Evolutionary conservation across 2,329 filamentous ascomycete species (phyloP).

Genomic region (Trichoderma koningiopsis): DNA sequence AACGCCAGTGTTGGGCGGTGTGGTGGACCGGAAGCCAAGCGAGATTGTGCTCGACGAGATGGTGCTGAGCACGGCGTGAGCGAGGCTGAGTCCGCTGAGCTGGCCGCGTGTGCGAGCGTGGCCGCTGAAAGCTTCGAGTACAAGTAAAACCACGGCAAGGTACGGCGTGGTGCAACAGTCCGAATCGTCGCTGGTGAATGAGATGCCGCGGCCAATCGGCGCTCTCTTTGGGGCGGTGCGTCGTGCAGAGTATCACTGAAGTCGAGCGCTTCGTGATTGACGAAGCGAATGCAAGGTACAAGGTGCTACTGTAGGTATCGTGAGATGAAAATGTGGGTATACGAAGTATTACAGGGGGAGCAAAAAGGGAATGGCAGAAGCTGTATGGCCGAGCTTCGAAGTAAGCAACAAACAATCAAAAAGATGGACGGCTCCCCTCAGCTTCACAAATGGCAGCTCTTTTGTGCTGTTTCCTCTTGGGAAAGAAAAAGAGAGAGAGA

Average conservation of each 20-base stretch:
- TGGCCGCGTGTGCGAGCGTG: neutral
- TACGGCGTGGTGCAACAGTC: neutral
- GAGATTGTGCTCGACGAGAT: slow-evolving; percentile 22
- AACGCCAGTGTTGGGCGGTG: slow-evolving; percentile 1
- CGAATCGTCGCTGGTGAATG: neutral
- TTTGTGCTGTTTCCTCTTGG: neutral
- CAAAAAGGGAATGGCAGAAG: slow-evolving; percentile 14
- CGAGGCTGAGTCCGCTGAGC: neutral
- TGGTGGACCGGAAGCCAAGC: slow-evolving; percentile 15
- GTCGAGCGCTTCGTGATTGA: neutral
- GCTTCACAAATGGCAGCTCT: neutral
- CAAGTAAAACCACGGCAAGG: neutral
- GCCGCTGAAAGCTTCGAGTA: neutral
- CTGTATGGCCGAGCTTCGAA: slow-evolving; percentile 14
- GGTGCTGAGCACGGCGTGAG: neutral
- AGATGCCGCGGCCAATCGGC: neutral
- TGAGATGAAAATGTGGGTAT: neutral
- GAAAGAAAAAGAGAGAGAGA: neutral
- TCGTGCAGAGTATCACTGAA: neutral
- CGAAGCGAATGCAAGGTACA: neutral
- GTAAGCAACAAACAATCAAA: neutral
- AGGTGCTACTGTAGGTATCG: neutral
- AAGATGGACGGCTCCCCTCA: neutral
- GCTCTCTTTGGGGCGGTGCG: neutral
- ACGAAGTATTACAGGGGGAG: neutral